These are phyloP conservation scores for Melampsora occidentalis DNA, from an alignment of 1,284 basidiomycete species.

Conservation along the genomic window DNA sequence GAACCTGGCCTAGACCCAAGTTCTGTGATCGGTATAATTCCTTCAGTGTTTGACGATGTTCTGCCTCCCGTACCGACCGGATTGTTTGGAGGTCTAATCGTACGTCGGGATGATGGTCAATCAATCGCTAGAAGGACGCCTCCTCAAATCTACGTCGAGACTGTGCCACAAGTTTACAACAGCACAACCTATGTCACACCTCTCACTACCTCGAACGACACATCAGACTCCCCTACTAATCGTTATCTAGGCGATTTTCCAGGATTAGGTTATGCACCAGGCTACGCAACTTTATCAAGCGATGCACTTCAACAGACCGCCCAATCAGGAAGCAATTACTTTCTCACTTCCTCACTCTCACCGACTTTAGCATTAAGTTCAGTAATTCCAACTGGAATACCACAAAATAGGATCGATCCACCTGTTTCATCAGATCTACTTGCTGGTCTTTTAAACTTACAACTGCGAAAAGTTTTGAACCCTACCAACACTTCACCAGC, in stretches of 20 bases:
- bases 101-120: no score
- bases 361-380: not conserved
- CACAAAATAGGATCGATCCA: not conserved
- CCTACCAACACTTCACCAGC: constrained; percentile 46
- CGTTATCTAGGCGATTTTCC: no score
- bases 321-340: not conserved
- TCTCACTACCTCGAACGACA: no score
- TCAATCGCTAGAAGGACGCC: no score
- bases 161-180: no score
- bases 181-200: no score
- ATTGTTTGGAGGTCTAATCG: no score
- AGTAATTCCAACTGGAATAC: not conserved
- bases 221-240: no score
- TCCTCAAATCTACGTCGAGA: no score
- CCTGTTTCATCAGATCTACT: no score
- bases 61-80: not conserved
- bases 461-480: constrained; percentile 25
- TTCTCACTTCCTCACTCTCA: not conserved
- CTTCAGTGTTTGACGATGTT: not conserved
- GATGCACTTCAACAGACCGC: not conserved
- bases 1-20: not conserved
- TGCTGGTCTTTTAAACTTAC: not conserved
- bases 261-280: no score
- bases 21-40: not conserved
- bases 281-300: no score